phyloP scores from a whole-genome alignment of 108 stramenopile species.

The Cylindrotheca closterium region DNA sequence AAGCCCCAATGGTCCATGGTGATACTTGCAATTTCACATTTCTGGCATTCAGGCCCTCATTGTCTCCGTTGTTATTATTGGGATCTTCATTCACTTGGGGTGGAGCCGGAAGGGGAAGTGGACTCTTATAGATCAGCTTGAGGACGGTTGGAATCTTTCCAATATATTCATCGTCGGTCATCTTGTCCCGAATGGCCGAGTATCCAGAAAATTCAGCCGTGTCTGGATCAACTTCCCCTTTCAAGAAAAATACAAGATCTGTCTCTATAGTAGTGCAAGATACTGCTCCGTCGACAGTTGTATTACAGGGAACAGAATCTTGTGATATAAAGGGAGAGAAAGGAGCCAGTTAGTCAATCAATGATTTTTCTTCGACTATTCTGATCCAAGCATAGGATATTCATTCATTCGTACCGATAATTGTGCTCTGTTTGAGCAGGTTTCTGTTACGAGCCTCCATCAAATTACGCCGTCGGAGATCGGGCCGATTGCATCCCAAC shows the following conservation, averaged over 20 bases:
- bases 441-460: not conserved
- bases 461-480: not conserved
- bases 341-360: no score
- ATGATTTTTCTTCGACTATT: no score
- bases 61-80: not conserved
- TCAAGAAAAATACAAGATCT: slow-evolving; percentile 19
- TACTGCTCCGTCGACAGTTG: slow-evolving; percentile 11
- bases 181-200: slow-evolving; percentile 19
- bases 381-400: no score
- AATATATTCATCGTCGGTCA: slow-evolving; percentile 23
- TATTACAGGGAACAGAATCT: slow-evolving; percentile 1
- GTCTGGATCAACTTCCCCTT: slow-evolving; percentile 17
- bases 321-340: not conserved
- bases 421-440: no score
- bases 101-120: slow-evolving; percentile 18
- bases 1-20: slow-evolving; percentile 50
- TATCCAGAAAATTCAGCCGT: slow-evolving; percentile 28
- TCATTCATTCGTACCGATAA: no score
- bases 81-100: not conserved
- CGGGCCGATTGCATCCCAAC: slow-evolving; percentile 17
- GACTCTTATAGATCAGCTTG: slow-evolving; percentile 26
- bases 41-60: not conserved
- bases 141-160: slow-evolving; percentile 15
- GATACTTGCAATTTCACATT: slow-evolving; percentile 8
- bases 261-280: slow-evolving; percentile 34